phyloP scores from a whole-genome alignment of 2,329 filamentous ascomycete genomes.

The Ceratocystis eucalypticola region DNA sequence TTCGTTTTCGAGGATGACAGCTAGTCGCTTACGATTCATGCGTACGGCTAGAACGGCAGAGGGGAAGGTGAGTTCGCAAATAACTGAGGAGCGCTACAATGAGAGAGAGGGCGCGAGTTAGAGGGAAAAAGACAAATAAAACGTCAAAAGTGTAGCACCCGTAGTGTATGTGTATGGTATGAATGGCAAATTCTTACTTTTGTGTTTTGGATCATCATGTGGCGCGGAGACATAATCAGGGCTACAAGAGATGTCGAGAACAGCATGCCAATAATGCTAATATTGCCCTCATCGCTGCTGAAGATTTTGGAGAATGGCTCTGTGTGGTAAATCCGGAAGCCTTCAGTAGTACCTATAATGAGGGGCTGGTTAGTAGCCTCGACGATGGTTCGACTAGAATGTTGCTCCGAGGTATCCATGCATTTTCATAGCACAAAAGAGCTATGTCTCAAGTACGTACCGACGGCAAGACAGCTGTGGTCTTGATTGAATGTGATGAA shows the following conservation, averaged over 20 bases:
- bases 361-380: not conserved
- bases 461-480: constrained; percentile 91
- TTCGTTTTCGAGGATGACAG: constrained; percentile 86
- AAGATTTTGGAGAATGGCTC: constrained; percentile 93
- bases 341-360: constrained; percentile 65
- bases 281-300: constrained; percentile 86
- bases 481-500: constrained; percentile 99
- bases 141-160: not conserved
- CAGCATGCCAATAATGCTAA: constrained; percentile 94
- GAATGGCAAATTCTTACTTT: constrained; percentile 47
- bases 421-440: not conserved
- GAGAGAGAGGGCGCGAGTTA: not conserved
- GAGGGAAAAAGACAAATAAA: not conserved
- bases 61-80: constrained; percentile 96
- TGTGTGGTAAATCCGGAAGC: constrained; percentile 92
- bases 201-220: constrained; percentile 93
- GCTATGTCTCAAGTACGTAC: constrained; percentile 36
- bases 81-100: constrained; percentile 54
- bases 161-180: too few species aligned
- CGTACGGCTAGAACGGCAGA: constrained; percentile 91
- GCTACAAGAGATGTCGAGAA: constrained; percentile 96
- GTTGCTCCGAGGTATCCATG: not conserved
- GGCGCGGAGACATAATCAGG: constrained; percentile 77
- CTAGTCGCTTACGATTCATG: constrained; percentile 83
- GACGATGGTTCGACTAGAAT: not conserved